Conservation (phyloP, 345 rosid species). For the Gynandropsis gynandra region DNA sequence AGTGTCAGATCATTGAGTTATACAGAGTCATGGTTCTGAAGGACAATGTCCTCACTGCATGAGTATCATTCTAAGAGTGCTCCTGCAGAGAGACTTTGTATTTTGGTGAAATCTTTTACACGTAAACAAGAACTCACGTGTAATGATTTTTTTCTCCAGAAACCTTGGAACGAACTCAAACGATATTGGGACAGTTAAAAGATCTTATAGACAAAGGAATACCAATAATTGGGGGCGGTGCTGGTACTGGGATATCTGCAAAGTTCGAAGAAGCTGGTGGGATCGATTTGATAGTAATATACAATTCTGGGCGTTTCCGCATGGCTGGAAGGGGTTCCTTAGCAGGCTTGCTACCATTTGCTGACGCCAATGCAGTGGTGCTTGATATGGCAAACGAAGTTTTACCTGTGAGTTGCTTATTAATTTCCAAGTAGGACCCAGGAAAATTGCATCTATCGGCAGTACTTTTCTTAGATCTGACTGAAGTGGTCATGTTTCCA, state of each 20-base stretch:
- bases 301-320: constrained; percentile 93
- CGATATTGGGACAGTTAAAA: constrained; percentile 55
- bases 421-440: background rate
- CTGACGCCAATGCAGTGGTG: constrained; percentile 87
- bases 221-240: constrained; percentile 95
- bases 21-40: background rate
- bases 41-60: no score
- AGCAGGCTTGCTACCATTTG: constrained; percentile 88
- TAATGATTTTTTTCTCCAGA: constrained; percentile 37
- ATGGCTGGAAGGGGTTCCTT: constrained; percentile 99
- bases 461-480: constrained; percentile 9
- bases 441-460: constrained; percentile 11
- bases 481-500: constrained; percentile 3
- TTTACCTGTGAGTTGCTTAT: constrained; percentile 56
- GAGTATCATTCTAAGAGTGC: no score
- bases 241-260: constrained; percentile 97
- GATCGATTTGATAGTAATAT: constrained; percentile 74
- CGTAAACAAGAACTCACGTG: constrained; percentile 11
- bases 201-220: constrained; percentile 59
- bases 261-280: constrained; percentile 99
- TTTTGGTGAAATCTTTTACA: no score
- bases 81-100: background rate
- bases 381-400: constrained; percentile 96
- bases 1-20: background rate
- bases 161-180: constrained; percentile 59